Base-by-base conservation (phyloP, 805 yeast species). In the Hanseniaspora nectarophila region DNA sequence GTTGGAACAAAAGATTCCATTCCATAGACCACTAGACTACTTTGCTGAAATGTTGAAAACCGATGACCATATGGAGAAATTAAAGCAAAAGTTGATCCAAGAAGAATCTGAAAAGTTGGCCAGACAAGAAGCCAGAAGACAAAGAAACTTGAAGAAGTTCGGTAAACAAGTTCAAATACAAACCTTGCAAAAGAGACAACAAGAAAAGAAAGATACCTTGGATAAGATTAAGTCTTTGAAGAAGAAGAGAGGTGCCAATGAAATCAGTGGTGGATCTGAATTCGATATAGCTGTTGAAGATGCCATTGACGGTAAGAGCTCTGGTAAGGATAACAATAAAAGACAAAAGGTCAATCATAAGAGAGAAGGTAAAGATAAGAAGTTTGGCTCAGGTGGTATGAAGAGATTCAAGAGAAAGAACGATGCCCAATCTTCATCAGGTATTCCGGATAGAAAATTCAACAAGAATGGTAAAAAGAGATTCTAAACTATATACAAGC, bases 11-110 rank as follows among this genome's bases (percentile, higher is more conserved):
- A 81, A 82, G 63, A 80, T 90, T 31, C 87, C 96, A 55, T 92
- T 92, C 66, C 74, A 94, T 28, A 79, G 98, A 67, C 99, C 99
- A 34, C 71, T 78, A 61, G 98, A 92, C 66, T 92, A 86, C 67
- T 92, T 92, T 70, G 99, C 98, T 18, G 98, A 92, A 70, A 92
- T 92, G 98, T 85, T 88, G 55, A 92, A 92, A 72, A 82, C 89
- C 51, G 98, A 92, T 67, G 96, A 87, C 67, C 99, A 92, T 68
- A 92, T 92, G 98, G 96, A 87, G 63, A 85, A 80, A 69, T 76
- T 92, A 63, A 88, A 86, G 73, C 70, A 73, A 62, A 87, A 85
- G 68, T 74, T 90, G 60, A 73, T 88, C 42, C 75, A 78, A 57
- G 96, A 87, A 65, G 83, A 82, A 29, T 74, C 82, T 53, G 84